phyloP scores from a whole-genome alignment of 192 early-diverging fungal genomes.

The Allomyces macrogynus region DNA sequence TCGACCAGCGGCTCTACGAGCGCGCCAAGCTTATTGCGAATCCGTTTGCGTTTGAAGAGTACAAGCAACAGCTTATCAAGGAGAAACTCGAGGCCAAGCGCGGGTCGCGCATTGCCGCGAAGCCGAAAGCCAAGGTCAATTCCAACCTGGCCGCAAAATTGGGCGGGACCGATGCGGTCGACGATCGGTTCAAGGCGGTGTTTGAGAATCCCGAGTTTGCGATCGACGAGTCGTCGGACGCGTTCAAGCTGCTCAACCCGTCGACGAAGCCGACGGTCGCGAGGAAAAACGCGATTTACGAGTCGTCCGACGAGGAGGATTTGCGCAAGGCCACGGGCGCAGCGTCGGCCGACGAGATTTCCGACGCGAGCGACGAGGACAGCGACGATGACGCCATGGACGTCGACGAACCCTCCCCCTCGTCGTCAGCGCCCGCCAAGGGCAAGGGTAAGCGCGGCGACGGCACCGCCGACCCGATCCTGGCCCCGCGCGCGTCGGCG shows the following conservation, averaged over 20 bases:
- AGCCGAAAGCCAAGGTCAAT: conserved; percentile 78
- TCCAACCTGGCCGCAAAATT: conserved; percentile 58
- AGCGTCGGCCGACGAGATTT: neutral
- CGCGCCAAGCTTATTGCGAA: conserved; percentile 87
- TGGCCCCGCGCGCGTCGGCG: neutral
- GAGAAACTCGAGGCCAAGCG: conserved; percentile 69
- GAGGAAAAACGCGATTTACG: conserved; percentile 1
- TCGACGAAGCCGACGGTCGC: conserved; percentile 3
- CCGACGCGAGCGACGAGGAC: neutral
- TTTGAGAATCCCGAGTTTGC: conserved; percentile 83
- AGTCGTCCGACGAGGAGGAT: conserved; percentile 1
- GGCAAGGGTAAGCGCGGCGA: neutral
- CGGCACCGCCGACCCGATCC: neutral
- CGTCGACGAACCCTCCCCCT: neutral
- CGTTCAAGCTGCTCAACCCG: conserved; percentile 57
- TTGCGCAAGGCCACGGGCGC: neutral
- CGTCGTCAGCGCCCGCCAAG: neutral
- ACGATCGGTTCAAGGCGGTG: conserved; percentile 66
- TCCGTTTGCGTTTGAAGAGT: conserved; percentile 89
- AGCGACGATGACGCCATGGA: neutral
- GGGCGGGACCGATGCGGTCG: conserved; percentile 24
- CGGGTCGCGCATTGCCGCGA: conserved; percentile 69
- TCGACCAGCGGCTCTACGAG: conserved; percentile 86
- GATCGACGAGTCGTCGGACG: conserved; percentile 59
- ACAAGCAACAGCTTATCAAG: conserved; percentile 52